Evolutionary conservation across 352 stramenopile species (phyloP), one percentile per base, ranked within the genome.

Genomic region (Phytophthora ramorum): DNA sequence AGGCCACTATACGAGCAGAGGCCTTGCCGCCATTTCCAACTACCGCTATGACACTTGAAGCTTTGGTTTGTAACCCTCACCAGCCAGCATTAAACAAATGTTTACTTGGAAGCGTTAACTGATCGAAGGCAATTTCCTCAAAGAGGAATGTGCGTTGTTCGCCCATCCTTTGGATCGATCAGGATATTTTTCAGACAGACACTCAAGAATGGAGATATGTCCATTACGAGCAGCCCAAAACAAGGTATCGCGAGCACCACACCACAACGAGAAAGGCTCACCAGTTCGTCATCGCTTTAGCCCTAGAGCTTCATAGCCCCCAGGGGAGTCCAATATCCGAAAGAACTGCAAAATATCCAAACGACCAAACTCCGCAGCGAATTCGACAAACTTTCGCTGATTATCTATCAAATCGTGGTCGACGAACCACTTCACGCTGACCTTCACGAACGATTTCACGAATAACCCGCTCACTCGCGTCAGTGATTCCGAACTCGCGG

Each of bases 331-430:
- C 22, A 55, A 28, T 0, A 13, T 20, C n/a, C 54, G 43, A 22
- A 63, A 63, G 9, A 63, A 37, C 34, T 54, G 17, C 19, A 63
- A 20, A 10, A 63, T 54, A 35, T 63, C 55, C 44, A 63, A 24
- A 6, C 44, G 44, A 16, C 55, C 55, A 34, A 28, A 10, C 14
- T 12, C 43, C 24, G 55, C 43, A n/a, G n/a, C n/a, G n/a, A n/a
- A n/a, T n/a, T n/a, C n/a, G n/a, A n/a, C n/a, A n/a, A 24, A 24
- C 22, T 5, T 32, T 7, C 16, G 13, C 17, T 46, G 54, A 35
- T 48, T 30, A 3, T 19, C 20, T 16, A 54, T 46, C 14, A 47
- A 26, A 24, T 38, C 30, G 20, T 54, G 34, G 44, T 53, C 43
- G 2, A 7, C 20, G 19, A 63, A 7, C 41, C 40, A 45, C 22